phyloP scores from a whole-genome alignment of 306 rosid species.

The Cicer judaicum region DNA sequence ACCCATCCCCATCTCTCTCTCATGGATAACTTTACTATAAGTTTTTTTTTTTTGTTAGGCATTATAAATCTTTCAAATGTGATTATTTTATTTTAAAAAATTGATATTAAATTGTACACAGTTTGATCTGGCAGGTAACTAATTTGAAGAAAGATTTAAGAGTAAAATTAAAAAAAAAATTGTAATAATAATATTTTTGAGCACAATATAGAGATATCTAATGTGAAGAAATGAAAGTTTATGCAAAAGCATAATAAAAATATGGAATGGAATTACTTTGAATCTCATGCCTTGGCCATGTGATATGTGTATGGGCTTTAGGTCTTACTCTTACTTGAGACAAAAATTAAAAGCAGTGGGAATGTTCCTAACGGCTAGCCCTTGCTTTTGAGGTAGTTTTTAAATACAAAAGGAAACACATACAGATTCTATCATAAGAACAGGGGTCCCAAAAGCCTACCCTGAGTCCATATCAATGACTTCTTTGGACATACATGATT shows the following conservation, averaged over 20 bases:
- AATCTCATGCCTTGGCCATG: slow-evolving; percentile 62
- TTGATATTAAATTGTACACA: background rate
- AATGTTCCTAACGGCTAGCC: slow-evolving; percentile 73
- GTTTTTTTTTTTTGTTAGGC: too few species aligned
- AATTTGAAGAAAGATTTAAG: background rate
- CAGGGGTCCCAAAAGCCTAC: slow-evolving; percentile 50
- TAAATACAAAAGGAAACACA: slow-evolving; percentile 33
- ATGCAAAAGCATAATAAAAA: background rate
- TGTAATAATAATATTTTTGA: too few species aligned
- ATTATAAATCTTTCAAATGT: too few species aligned
- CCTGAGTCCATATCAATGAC: slow-evolving; percentile 49
- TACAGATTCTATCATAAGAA: slow-evolving; percentile 47
- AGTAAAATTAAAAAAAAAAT: too few species aligned
- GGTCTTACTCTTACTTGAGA: slow-evolving; percentile 37
- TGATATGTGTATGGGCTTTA: background rate
- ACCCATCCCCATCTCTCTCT: slow-evolving; percentile 41
- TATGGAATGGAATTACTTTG: slow-evolving; percentile 48
- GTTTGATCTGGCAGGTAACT: background rate
- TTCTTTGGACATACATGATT: slow-evolving; percentile 44
- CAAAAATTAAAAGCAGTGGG: slow-evolving; percentile 61
- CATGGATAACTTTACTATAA: background rate
- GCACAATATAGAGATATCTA: too few species aligned
- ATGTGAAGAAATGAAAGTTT: slow-evolving; percentile 16
- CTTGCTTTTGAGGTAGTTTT: slow-evolving; percentile 43
- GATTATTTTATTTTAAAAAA: background rate